A percentile compares a stretch with the other conserved stretches of the same genome.
Conservation (phyloP, 169 alveolate genomes). For the Plasmodium fragile region DNA sequence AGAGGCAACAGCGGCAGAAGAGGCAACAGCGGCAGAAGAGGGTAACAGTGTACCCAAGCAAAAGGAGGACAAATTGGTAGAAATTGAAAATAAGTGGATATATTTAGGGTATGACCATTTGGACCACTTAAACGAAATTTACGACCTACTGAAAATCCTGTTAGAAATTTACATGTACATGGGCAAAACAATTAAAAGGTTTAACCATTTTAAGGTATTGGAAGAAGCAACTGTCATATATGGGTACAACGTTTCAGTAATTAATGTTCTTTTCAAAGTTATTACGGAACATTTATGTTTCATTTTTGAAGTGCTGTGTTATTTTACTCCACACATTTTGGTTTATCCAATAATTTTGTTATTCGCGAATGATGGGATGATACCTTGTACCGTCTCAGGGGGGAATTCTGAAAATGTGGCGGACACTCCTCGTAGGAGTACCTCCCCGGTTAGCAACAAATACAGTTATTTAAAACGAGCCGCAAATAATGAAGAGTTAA, state of each 20-base stretch:
- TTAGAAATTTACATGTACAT: constrained; percentile 54
- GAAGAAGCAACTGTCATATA: constrained; percentile 65
- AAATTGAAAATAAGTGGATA: constrained; percentile 32
- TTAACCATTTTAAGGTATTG: constrained; percentile 15
- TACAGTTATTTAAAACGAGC: constrained; percentile 25
- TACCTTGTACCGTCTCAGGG: neutral
- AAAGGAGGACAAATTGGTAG: neutral
- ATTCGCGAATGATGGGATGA: neutral
- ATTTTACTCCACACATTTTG: constrained; percentile 73
- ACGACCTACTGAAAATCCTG: constrained; percentile 33
- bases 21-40: neutral
- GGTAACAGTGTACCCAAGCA: neutral
- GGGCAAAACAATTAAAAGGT: constrained; percentile 38
- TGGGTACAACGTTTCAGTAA: constrained; percentile 45
- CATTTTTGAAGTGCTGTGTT: constrained; percentile 61
- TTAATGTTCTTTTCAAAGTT: constrained; percentile 36
- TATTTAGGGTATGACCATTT: constrained; percentile 57
- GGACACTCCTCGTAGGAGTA: neutral
- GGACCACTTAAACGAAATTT: constrained; percentile 54
- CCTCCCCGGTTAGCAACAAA: neutral
- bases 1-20: too few species aligned
- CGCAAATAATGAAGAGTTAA: constrained; percentile 26
- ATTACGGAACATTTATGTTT: constrained; percentile 68
- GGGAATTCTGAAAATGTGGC: neutral
- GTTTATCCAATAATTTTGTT: constrained; percentile 54